phyloP scores from a whole-genome alignment of 108 stramenopile genomes.

The Fistulifera pelliculosa region DNA sequence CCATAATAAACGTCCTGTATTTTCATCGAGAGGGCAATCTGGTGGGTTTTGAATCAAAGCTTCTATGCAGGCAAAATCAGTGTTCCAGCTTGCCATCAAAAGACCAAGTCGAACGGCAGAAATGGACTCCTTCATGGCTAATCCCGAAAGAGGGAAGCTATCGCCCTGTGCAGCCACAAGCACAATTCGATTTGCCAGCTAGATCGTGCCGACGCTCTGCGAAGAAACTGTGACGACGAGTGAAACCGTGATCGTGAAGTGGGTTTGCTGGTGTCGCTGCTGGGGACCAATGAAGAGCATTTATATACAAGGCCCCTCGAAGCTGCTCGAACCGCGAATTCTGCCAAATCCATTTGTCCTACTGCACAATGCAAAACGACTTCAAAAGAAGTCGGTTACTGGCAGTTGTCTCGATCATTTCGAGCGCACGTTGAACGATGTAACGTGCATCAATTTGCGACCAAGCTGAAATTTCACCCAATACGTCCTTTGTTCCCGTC shows the following conservation, averaged over 20 bases:
- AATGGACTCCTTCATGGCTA: slow-evolving; percentile 61
- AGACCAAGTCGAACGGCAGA: slow-evolving; percentile 63
- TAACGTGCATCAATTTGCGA: too few relatives aligned
- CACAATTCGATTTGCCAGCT: slow-evolving; percentile 80
- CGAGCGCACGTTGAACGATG: too few relatives aligned
- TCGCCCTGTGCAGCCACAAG: slow-evolving; percentile 81
- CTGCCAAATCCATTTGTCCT: slow-evolving; percentile 51
- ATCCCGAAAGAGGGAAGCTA: slow-evolving; percentile 43
- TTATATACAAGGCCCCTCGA: slow-evolving; percentile 33
- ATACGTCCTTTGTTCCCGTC: neutral
- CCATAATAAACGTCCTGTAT: slow-evolving; percentile 64
- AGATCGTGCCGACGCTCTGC: slow-evolving; percentile 32
- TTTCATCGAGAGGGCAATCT: slow-evolving; percentile 63
- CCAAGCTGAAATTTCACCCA: slow-evolving; percentile 9
- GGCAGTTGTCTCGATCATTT: neutral
- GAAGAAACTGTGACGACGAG: slow-evolving; percentile 33
- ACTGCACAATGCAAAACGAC: slow-evolving; percentile 46
- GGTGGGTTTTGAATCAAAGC: slow-evolving; percentile 59
- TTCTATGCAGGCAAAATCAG: slow-evolving; percentile 54
- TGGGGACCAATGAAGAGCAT: slow-evolving; percentile 36
- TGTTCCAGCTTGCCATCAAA: slow-evolving; percentile 54
- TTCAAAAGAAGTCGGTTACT: slow-evolving; percentile 13
- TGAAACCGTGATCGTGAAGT: slow-evolving; percentile 22
- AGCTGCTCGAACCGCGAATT: slow-evolving; percentile 54
- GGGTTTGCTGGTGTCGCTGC: slow-evolving; percentile 39